These are phyloP conservation scores for Penicillium rolfsii DNA, from an alignment of 2,329 filamentous ascomycete genomes.

Conservation along the genomic window DNA sequence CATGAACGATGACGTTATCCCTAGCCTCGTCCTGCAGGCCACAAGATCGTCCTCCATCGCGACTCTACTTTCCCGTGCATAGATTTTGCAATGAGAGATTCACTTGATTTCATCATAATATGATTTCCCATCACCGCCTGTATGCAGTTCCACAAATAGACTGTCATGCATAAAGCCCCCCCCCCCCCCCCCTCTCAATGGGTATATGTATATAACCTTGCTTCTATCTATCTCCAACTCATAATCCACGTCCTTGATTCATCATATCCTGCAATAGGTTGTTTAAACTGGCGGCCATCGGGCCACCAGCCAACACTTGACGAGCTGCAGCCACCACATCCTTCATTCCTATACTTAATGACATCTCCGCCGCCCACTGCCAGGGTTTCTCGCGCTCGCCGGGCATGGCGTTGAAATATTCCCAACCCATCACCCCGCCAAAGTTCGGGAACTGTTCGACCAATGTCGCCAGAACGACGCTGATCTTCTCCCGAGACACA, in stretches of 20 bases:
- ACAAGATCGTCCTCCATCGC: neutral
- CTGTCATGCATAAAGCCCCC: neutral
- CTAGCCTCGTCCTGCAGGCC: neutral
- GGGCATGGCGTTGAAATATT: slow-evolving; percentile 83
- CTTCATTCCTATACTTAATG: slow-evolving; percentile 52
- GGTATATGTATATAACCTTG: neutral
- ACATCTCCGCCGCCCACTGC: slow-evolving; percentile 77
- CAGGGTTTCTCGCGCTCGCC: slow-evolving; percentile 66
- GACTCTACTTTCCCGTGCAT: neutral
- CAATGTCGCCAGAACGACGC: slow-evolving; percentile 60
- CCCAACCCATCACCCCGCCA: slow-evolving; percentile 92
- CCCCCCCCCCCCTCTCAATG: neutral
- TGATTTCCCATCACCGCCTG: neutral
- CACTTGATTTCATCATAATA: neutral
- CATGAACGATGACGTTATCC: slow-evolving; percentile 21
- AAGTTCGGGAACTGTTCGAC: slow-evolving; percentile 67
- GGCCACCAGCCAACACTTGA: slow-evolving; percentile 31
- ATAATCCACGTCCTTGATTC: slow-evolving; percentile 25
- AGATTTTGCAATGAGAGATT: neutral
- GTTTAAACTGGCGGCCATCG: slow-evolving; percentile 38
- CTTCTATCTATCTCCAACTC: neutral
- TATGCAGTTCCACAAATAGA: neutral
- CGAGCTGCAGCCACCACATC: slow-evolving; percentile 40
- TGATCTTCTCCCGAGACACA: slow-evolving; percentile 62
- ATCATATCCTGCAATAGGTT: slow-evolving; percentile 37